Conservation (phyloP, 805 yeast species). For the Schwanniomyces sp. region DNA sequence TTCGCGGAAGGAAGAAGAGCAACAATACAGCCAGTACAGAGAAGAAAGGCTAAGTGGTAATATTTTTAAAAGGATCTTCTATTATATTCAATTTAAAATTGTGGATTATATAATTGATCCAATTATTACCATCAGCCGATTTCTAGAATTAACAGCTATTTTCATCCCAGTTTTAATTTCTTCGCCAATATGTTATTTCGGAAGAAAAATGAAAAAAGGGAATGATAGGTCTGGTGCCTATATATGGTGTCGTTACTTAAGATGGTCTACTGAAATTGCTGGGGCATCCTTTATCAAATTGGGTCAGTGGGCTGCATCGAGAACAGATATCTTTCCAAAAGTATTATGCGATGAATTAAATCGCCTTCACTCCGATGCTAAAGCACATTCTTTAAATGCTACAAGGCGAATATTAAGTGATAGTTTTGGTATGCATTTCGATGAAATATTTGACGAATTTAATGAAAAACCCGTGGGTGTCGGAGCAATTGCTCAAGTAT, state of each 20-base stretch:
- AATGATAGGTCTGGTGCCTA: conserved; percentile 57
- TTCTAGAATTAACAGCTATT: conserved; percentile 62
- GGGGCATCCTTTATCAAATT: conserved; percentile 91
- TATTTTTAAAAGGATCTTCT: conserved; percentile 28
- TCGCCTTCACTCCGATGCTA: conserved; percentile 78
- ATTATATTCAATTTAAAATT: conserved; percentile 41
- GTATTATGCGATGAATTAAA: conserved; percentile 77
- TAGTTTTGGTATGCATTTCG: conserved; percentile 58
- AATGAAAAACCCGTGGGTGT: conserved; percentile 80
- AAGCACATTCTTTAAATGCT: conserved; percentile 61
- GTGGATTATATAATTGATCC: conserved; percentile 69
- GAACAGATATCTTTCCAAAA: conserved; percentile 87
- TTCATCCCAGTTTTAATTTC: conserved; percentile 68
- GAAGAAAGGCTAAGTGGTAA: conserved; percentile 20
- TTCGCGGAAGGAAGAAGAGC: conserved; percentile 55
- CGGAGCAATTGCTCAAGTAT: conserved; percentile 99
- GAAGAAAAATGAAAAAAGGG: conserved; percentile 38
- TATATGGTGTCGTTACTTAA: conserved; percentile 68
- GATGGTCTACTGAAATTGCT: conserved; percentile 72
- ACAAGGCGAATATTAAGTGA: conserved; percentile 60
- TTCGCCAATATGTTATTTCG: conserved; percentile 66
- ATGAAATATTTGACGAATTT: conserved; percentile 80
- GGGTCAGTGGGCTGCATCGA: conserved; percentile 99
- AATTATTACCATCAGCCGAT: conserved; percentile 61
- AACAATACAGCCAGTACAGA: conserved; percentile 36